Evolutionary conservation across 2,329 filamentous ascomycete genomes (phyloP), one percentile per base, ranked within the genome.

Genomic region (Aspergillus eucalypticola): DNA sequence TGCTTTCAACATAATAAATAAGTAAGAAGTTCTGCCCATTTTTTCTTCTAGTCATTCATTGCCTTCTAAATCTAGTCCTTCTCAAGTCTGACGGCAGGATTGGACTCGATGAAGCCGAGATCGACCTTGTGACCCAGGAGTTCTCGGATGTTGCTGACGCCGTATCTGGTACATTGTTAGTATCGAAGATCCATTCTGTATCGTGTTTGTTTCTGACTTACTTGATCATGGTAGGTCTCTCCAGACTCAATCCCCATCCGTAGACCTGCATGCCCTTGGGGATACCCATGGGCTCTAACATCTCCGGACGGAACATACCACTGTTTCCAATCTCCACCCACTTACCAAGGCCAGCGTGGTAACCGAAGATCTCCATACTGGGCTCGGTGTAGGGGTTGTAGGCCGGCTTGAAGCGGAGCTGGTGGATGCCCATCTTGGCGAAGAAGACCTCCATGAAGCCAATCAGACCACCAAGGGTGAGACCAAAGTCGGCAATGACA

Each of bases 151-250:
- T 97, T 97, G 71, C 86, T 91, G 63, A 92, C 91, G 70, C 84
- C 87, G 75, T 90, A 86, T 69, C 82, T 84, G 55, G 2, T 13
- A 13, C 17, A 49, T 19, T 21, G 54, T 68, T 54, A 64, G 61
- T 27, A 27, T 27, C 25, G 2, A 27, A 8, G 7, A 3, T 27
- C 23, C 25, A 27, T 27, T 27, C 25, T 27, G 25, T 27, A 27
- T 27, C 25, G 25, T 27, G 25, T 27, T 27, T 27, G 7, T 27
- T 27, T 27, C 25, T 8, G 25, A 27, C 25, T 76, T 82, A 96
- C 84, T 96, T 95, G 81, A 97, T 96, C 95, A 98, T 99, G 10
- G 95, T 98, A 60, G 95, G 95, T 70, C 95, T 82, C 83, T 99
- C 95, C 73, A 99, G 79, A 76, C 88, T 91, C 73, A 99, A 80